Evolutionary conservation across 225 moss, liverwort and hornwort species (phyloP).

Genomic region (Bryoerythrophyllum caledonicum): DNA sequence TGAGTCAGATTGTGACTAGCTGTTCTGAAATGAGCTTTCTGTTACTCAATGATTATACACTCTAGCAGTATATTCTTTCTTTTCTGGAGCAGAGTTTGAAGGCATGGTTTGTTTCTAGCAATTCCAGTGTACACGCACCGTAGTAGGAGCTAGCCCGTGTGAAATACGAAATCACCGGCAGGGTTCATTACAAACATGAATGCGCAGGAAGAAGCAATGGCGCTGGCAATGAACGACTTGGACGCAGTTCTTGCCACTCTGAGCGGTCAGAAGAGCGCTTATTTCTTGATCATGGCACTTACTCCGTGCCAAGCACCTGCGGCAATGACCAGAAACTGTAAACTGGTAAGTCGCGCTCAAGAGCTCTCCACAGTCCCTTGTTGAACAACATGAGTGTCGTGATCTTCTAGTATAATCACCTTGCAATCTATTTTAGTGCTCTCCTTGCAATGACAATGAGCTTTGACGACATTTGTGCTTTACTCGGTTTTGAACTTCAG

Average conservation of each 20-base stretch:
- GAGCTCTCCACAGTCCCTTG: neutral
- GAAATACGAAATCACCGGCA: neutral
- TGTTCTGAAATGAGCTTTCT: neutral
- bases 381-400: neutral
- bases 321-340: neutral
- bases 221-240: neutral
- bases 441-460: too few relatives aligned
- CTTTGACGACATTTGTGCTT: too few relatives aligned
- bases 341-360: neutral
- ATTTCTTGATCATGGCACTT: slow-evolving; percentile 3
- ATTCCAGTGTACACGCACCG: neutral
- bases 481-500: too few relatives aligned
- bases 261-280: neutral
- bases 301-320: neutral
- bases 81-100: neutral
- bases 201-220: neutral
- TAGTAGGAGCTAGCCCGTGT: neutral
- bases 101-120: neutral
- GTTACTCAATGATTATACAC: neutral
- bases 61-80: neutral
- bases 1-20: neutral
- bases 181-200: neutral
- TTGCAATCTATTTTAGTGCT: neutral
- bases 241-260: slow-evolving; percentile 3
- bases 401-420: neutral